Base-by-base conservation (phyloP, 2,329 filamentous ascomycete genomes). In the Neoscytalidium dimidiatum region DNA sequence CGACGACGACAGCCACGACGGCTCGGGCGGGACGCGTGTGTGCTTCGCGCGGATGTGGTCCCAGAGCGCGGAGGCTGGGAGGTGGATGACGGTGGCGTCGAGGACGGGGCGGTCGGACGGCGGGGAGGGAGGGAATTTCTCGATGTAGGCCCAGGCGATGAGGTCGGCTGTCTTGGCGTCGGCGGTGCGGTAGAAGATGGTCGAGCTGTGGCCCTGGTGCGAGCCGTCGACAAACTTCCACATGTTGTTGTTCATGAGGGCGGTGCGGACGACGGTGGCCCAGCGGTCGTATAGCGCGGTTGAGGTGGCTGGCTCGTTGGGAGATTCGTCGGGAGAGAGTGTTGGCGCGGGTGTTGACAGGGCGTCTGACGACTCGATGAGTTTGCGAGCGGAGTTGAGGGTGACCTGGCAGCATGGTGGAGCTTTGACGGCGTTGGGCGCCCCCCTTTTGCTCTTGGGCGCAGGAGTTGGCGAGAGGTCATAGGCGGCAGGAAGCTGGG, bases 191-290 rank as follows among this genome's bases (percentile, higher is more conserved):
- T 35, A 44, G 35, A 58, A 58, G 53, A n/a, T 21, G 13, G 53
- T 44, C 14, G 14, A 7, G 38, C 53, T 28, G 38, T 58, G 53
- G 13, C 1, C 23, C 23, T 21, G 17, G 13, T 58, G 53, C 26
- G 53, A 44, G 35, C 38, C 38, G 35, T 43, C 35, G 53, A 58
- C 53, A 17, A 58, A 58, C 53, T 44, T 29, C 23, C 23, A 58
- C 53, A 58, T 58, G 17, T 44, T 44, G 35, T 21, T 23, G 3
- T 29, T 2, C 7, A 44, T 7, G 35, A 58, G 23, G 19, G 53
- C 53, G 38, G 43, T 13, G 11, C 53, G 23, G 53, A 58, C 53
- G 17, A 58, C 31, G 23, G 53, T 44, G 3, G 53, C 53, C 53
- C 53, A 58, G 26, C 17, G 53, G 17, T 58, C 2, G 38, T 58